phyloP scores from a whole-genome alignment of 1,284 basidiomycete species.

The Coniophora puteana region DNA sequence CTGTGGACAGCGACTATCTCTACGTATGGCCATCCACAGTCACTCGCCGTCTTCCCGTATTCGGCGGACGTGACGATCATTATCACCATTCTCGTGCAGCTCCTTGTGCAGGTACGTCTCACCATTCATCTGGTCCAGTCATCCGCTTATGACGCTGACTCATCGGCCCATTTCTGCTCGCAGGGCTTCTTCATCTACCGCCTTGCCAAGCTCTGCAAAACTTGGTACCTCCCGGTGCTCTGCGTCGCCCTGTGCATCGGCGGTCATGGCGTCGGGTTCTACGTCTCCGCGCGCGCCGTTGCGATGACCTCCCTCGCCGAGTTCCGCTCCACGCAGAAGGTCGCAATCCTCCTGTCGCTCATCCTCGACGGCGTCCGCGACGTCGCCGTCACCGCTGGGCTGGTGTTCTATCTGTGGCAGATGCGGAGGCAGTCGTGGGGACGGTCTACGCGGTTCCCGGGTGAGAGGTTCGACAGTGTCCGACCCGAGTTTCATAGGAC shows the following conservation, averaged over 20 bases:
- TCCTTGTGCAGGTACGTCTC: slow-evolving; percentile 5
- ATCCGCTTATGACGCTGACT: background rate
- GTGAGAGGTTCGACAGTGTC: background rate
- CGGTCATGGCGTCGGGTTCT: background rate
- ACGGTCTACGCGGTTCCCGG: background rate
- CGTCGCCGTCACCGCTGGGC: slow-evolving; percentile 4
- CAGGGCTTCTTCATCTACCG: slow-evolving; percentile 7
- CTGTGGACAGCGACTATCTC: slow-evolving; percentile 3
- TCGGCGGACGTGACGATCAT: slow-evolving; percentile 5
- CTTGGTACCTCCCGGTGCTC: background rate
- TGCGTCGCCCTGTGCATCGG: slow-evolving; percentile 2
- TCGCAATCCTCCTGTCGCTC: slow-evolving; percentile 1
- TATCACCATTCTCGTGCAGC: slow-evolving; percentile 3
- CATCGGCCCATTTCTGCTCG: background rate
- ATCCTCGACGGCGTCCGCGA: slow-evolving; percentile 4
- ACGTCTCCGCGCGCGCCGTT: slow-evolving; percentile 2
- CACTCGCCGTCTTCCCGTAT: slow-evolving; percentile 1
- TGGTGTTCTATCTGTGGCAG: slow-evolving; percentile 7
- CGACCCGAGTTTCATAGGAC: background rate
- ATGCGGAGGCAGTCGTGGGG: slow-evolving; percentile 1
- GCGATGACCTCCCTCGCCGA: slow-evolving; percentile 1
- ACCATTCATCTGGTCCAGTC: no score
- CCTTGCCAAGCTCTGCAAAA: slow-evolving; percentile 6
- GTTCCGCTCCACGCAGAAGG: slow-evolving; percentile 1
- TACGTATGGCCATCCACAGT: background rate